phyloP scores from a whole-genome alignment of 2,329 filamentous ascomycete species.

The Beauveria rudraprayagi region DNA sequence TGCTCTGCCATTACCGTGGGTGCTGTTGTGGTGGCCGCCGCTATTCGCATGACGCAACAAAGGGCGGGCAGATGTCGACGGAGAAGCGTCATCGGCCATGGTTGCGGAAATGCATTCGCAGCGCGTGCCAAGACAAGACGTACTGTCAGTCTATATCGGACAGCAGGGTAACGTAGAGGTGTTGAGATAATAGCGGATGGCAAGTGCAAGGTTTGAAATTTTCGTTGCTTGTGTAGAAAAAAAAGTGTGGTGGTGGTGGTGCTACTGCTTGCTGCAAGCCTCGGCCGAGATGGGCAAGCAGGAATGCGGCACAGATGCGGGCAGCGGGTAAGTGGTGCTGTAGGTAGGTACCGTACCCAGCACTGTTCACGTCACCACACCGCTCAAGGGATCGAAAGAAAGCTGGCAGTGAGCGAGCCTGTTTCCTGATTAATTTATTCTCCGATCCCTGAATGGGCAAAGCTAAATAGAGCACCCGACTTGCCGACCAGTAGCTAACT shows the following conservation, averaged over 20 bases:
- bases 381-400: not conserved
- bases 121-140: not conserved
- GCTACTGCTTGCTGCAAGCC: not conserved
- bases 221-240: not conserved
- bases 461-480: not conserved
- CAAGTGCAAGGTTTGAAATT: not conserved
- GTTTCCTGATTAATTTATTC: not conserved
- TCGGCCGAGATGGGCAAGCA: not conserved
- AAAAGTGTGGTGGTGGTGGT: not conserved
- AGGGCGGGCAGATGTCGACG: conserved; percentile 7
- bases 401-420: not conserved
- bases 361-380: not conserved
- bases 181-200: not conserved
- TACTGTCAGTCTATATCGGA: too few species aligned
- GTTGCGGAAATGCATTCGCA: not conserved
- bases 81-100: conserved; percentile 16
- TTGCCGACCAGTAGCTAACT: not conserved
- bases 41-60: conserved; percentile 7
- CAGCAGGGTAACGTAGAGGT: too few species aligned
- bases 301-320: not conserved
- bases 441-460: not conserved
- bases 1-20: not conserved
- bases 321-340: not conserved
- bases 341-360: not conserved
- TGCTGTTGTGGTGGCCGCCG: not conserved